A percentile compares a stretch with the other conserved stretches of the same genome.
Conservation (phyloP, 106 monocot genomes). For the Allium cepa region DNA sequence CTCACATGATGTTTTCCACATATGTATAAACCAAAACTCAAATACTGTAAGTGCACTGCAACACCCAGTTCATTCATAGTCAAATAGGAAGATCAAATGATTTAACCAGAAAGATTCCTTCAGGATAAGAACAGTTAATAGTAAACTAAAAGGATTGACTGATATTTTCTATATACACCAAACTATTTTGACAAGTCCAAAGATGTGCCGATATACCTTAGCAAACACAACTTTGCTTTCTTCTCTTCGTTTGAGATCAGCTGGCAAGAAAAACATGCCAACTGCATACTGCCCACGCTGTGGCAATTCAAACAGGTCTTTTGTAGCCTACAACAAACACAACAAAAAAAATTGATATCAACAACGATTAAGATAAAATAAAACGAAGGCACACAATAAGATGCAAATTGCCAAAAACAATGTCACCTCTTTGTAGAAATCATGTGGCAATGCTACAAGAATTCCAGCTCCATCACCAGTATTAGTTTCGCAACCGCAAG, state of each 20-base stretch:
- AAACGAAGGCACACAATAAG: not conserved
- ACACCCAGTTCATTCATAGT: too few species aligned
- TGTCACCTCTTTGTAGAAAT: slow-evolving; percentile 69
- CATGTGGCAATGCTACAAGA: slow-evolving; percentile 85
- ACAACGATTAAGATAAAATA: not conserved
- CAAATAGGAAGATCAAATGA: too few species aligned
- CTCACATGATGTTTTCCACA: too few species aligned
- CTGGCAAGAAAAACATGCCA: slow-evolving; percentile 94
- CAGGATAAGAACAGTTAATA: not conserved
- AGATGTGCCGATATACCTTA: slow-evolving; percentile 35
- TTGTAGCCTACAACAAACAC: slow-evolving; percentile 39
- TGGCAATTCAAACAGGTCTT: slow-evolving; percentile 71
- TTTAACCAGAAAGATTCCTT: too few species aligned
- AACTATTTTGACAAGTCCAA: not conserved
- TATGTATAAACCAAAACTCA: too few species aligned
- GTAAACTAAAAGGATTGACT: not conserved
- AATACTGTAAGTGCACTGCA: too few species aligned
- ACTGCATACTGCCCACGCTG: slow-evolving; percentile 81
- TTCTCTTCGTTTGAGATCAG: slow-evolving; percentile 55
- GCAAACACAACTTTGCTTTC: slow-evolving; percentile 72
- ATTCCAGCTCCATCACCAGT: slow-evolving; percentile 99
- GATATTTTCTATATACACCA: not conserved
- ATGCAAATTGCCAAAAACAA: slow-evolving; percentile 6
- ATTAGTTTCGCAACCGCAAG: slow-evolving; percentile 92
- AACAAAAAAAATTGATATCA: not conserved